Evolutionary conservation across 139 green algal genomes (phyloP).

Genomic region (Chlorella sp.): DNA sequence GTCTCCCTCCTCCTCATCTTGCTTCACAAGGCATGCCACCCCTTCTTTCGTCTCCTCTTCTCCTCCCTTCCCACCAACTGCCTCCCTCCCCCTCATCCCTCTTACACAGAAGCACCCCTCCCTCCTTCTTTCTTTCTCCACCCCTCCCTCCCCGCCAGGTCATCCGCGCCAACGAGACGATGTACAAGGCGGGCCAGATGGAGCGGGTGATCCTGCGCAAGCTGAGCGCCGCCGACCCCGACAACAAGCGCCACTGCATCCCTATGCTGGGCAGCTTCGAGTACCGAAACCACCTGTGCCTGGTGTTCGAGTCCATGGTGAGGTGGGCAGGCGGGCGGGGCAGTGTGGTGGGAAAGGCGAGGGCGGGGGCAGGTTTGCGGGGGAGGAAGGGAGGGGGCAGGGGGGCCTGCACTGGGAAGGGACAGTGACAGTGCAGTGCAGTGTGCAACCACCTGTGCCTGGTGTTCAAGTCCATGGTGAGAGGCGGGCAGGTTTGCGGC

Average conservation of each 20-base stretch:
- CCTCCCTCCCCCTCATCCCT: neutral
- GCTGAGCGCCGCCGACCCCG: slow-evolving; percentile 83
- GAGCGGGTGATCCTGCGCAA: slow-evolving; percentile 87
- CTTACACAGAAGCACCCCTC: neutral
- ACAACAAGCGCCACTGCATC: slow-evolving; percentile 91
- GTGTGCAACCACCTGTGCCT: neutral
- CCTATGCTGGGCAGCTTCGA: slow-evolving; percentile 92
- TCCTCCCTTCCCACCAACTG: too few species aligned
- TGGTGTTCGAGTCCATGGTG: slow-evolving; percentile 94
- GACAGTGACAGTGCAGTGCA: neutral
- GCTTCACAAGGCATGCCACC: too few species aligned
- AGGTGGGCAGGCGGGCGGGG: neutral
- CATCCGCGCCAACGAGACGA: slow-evolving; percentile 88
- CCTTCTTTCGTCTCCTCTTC: too few species aligned
- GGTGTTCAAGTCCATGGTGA: too few species aligned
- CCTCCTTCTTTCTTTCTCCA: neutral
- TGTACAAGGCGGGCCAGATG: slow-evolving; percentile 77
- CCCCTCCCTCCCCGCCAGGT: slow-evolving; percentile 47
- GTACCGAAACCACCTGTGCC: slow-evolving; percentile 95
- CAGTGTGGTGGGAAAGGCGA: neutral
- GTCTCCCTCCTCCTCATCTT: too few species aligned
- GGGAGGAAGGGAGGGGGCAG: neutral
- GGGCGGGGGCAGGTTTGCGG: neutral
- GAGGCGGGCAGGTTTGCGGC: neutral
- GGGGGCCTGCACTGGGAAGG: neutral